Conservation (phyloP, 805 yeast genomes). For the Candida bentonensis region DNA sequence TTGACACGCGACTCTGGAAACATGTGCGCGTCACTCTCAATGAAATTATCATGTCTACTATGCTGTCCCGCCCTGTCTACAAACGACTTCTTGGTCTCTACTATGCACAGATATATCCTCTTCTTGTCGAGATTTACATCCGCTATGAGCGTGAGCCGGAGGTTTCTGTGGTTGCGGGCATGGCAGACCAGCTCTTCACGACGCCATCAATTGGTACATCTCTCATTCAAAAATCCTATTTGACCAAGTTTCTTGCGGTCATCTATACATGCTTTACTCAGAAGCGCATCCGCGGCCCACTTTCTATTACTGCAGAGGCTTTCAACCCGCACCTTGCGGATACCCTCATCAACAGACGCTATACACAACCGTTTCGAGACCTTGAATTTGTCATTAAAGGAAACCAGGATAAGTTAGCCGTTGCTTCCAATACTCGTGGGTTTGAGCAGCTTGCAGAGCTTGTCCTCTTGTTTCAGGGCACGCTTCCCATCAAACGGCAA, state of each 20-base stretch:
- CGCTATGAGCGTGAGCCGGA: constrained; percentile 81
- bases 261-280: constrained; percentile 49
- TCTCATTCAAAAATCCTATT: constrained; percentile 49
- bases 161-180: constrained; percentile 51
- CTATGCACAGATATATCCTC: constrained; percentile 73
- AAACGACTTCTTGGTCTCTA: constrained; percentile 55
- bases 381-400: constrained; percentile 64
- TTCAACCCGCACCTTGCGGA: constrained; percentile 22
- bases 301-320: constrained; percentile 20
- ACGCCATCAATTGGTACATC: constrained; percentile 67
- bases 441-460: constrained; percentile 52
- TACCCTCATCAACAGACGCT: constrained; percentile 49
- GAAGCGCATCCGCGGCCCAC: constrained; percentile 31
- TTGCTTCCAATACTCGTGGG: constrained; percentile 32
- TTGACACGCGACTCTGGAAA: constrained; percentile 66
- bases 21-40: constrained; percentile 41
- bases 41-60: constrained; percentile 47
- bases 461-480: constrained; percentile 58
- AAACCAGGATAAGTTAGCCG: constrained; percentile 37
- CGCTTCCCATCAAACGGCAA: constrained; percentile 63
- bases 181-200: constrained; percentile 79
- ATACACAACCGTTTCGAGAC: constrained; percentile 71
- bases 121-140: constrained; percentile 54
- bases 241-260: constrained; percentile 46
- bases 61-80: constrained; percentile 45